Base-by-base conservation (phyloP, 768 basidiomycete species). In the Amyloporia xantha region DNA sequence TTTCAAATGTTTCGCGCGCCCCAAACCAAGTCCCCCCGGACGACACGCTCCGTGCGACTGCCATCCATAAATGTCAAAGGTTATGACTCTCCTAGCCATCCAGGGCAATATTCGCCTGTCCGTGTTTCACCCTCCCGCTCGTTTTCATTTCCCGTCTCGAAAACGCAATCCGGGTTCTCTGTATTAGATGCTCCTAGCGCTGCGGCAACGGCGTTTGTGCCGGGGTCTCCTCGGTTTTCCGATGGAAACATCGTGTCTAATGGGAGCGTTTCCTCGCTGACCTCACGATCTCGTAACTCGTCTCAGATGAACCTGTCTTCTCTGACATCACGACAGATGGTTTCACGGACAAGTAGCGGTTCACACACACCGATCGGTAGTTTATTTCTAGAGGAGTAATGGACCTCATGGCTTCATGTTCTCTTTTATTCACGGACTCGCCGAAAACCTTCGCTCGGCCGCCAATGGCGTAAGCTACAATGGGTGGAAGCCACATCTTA, bases 281-380 rank as follows among this genome's bases (percentile, higher is more conserved):
- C 77, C 46, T 73, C 77, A 23, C 77, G 85, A 13, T 87, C 85
- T 55, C 71, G 81, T 55, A 87, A 85, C 54, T 71, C 73, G 6
- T 86, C 84, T 3, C 77, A 81, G 63, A 74, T 81, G 62, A 86
- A 76, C 60, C 60, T 86, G 35, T 71, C 78, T 30, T 70, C 68
- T n/a, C 60, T 79, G 50, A 66, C 72, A 26, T 71, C 82, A 37
- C 72, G 82, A 44, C 70, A 68, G 42, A 61, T 69, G 6, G 51
- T 69, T 13, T 68, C 66, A 56, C 69, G 75, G 52, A 61, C 65
- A 15, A 62, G 47, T 39, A 71, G 68, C 26, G 52, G 55, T 17
- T 40, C 47, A 43, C 54, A 55, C 26, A 27, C 27, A 45, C 44
- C 44, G 20, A 28, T 45, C 17, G 44, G 44, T 36, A 45, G 44